These are phyloP conservation scores for Erythrobasidium hasegawianum DNA, from an alignment of 1,284 basidiomycete genomes.

Conservation along the genomic window DNA sequence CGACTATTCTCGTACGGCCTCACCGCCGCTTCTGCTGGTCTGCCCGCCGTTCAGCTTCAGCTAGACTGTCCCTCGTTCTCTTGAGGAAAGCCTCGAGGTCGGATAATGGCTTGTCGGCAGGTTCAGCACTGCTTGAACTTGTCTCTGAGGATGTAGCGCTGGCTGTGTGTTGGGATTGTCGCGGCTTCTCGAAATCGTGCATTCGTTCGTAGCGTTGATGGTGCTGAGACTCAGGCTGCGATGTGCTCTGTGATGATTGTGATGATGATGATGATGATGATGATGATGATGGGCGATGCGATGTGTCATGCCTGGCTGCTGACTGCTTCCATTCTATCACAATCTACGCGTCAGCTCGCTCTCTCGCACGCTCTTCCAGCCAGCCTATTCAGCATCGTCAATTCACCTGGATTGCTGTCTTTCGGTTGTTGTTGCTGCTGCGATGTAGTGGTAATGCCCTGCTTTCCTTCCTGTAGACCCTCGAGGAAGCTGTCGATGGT, in stretches of 20 bases:
- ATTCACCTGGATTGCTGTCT: too few species aligned
- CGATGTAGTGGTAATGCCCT: neutral
- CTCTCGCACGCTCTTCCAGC: too few species aligned
- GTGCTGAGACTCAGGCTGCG: neutral
- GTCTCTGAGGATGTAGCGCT: slow-evolving; percentile 7
- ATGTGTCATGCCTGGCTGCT: neutral
- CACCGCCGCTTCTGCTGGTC: slow-evolving; percentile 10
- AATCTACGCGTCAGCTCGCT: slow-evolving; percentile 4
- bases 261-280: too few species aligned
- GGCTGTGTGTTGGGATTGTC: slow-evolving; percentile 2
- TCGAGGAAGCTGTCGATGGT: slow-evolving; percentile 21
- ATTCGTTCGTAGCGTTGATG: slow-evolving; percentile 4
- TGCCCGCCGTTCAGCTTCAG: slow-evolving; percentile 25
- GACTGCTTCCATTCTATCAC: neutral
- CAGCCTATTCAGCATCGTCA: too few species aligned
- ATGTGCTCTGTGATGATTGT: neutral
- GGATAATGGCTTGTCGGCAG: neutral
- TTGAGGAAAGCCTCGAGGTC: slow-evolving; percentile 29
- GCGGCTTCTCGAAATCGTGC: slow-evolving; percentile 31
- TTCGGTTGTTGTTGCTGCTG: neutral
- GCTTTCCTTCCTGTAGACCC: slow-evolving; percentile 21
- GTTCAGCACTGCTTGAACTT: neutral
- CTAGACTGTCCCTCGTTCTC: slow-evolving; percentile 21
- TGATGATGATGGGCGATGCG: too few species aligned
- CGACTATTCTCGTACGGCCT: too few species aligned